Evolutionary conservation across 495 filamentous ascomycete species (phyloP), one percentile per base, ranked within the genome.

Genomic region (Tuber indicum): DNA sequence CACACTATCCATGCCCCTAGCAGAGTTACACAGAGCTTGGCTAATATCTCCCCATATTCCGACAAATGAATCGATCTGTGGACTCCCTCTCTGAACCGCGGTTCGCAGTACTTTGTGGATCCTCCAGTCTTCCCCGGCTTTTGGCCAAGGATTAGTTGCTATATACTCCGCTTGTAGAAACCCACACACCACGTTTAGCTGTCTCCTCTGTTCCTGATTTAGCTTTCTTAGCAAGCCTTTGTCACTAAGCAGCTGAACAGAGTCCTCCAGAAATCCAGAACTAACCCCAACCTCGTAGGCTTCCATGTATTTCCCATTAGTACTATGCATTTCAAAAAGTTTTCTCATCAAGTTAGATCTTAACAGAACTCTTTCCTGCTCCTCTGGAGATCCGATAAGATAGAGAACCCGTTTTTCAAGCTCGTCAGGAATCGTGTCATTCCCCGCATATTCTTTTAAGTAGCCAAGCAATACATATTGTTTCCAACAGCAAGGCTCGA

Each of bases 341-440:
- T 80, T 39, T 43, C 79, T 76, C 77, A 79, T 16, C 78, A 80
- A 72, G n/a, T 44, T 43, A 10, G 75, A 76, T 75, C 52, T 71
- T 41, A 66, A 49, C 3, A 73, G 74, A 12, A 70, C 17, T 0
- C 2, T 4, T 66, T 80, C 78, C 47, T 79, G 76, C 12, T 79
- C 44, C 3, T n/a, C 47, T 21, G 0, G 44, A 39, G 77, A 80
- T 7, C 66, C 58, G 1, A 74, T 36, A 69, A 44, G 49, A 7
- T n/a, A 32, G 41, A 42, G 12, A 12, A 72, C 21, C 14, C 14
- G 42, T 42, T 47, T n/a, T 58, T 70, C 44, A n/a, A 79, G 49
- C 21, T 72, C 21, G 21, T 21, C 47, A 0, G 8, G 32, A 14
- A 39, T 21, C 7, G 26, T 6, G 42, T 52, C 39, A 14, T 70